Evolutionary conservation across 106 monocot species (phyloP).

Genomic region (Platanthera zijinensis): DNA sequence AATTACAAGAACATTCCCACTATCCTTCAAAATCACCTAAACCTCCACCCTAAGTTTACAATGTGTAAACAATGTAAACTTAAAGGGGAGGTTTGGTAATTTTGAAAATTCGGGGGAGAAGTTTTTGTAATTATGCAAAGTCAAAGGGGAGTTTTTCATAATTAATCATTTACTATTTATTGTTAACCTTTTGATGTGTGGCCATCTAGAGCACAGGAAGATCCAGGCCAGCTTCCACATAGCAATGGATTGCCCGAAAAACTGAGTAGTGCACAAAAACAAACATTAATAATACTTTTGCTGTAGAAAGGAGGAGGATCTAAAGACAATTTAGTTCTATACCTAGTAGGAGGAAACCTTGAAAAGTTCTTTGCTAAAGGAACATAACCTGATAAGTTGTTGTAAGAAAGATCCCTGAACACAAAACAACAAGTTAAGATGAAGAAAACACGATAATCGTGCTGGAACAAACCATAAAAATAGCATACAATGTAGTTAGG

Average conservation of each 20-base stretch:
- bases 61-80: too few species aligned
- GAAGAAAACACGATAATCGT: background rate
- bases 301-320: background rate
- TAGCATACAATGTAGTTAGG: slow-evolving; percentile 60
- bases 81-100: too few species aligned
- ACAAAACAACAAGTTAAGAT: background rate
- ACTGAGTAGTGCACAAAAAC: slow-evolving; percentile 19
- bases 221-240: slow-evolving; percentile 41
- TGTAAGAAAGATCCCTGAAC: slow-evolving; percentile 87
- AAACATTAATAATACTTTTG: background rate
- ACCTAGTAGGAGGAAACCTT: slow-evolving; percentile 73
- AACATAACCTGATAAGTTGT: slow-evolving; percentile 82
- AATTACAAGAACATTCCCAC: too few species aligned
- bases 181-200: slow-evolving; percentile 45
- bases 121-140: too few species aligned
- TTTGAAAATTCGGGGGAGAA: too few species aligned
- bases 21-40: too few species aligned
- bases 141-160: too few species aligned
- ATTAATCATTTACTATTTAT: background rate
- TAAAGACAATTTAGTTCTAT: background rate
- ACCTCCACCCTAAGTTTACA: too few species aligned
- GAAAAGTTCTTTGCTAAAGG: slow-evolving; percentile 70
- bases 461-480: background rate
- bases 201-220: slow-evolving; percentile 25
- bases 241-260: slow-evolving; percentile 77